These are phyloP conservation scores for Gynandropsis gynandra DNA, from an alignment of 345 rosid genomes.

Conservation along the genomic window DNA sequence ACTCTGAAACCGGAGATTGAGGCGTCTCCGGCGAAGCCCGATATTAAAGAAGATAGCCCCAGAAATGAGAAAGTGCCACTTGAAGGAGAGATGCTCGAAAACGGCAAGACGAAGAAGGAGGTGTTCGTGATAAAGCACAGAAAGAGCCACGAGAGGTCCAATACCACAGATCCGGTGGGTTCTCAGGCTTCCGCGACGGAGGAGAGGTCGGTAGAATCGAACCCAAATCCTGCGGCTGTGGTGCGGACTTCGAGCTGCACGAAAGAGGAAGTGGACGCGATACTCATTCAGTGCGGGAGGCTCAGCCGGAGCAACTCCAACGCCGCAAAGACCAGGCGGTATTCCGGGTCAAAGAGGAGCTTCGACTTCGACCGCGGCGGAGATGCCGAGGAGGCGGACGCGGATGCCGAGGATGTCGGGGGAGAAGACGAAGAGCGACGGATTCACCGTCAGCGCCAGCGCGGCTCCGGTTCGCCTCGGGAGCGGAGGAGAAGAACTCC, in stretches of 20 bases:
- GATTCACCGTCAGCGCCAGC: conserved; percentile 47
- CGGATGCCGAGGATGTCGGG: conserved; percentile 29
- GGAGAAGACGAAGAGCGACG: conserved; percentile 34
- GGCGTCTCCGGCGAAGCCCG: conserved; percentile 3
- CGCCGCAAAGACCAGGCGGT: conserved; percentile 38
- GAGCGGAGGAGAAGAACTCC: conserved; percentile 87
- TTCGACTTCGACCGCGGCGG: conserved; percentile 53
- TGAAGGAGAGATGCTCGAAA: neutral
- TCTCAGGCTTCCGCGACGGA: conserved; percentile 21
- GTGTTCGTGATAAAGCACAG: conserved; percentile 77
- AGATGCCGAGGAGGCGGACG: conserved; percentile 19
- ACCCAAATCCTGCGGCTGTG: conserved; percentile 1
- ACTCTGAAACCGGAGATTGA: conserved; percentile 13
- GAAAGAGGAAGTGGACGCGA: conserved; percentile 82
- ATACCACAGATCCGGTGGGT: conserved; percentile 28
- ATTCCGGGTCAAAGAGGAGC: conserved; percentile 90
- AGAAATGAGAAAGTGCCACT: neutral
- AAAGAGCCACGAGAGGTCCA: conserved; percentile 60
- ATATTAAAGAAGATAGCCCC: conserved; percentile 9
- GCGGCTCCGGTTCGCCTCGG: conserved; percentile 40
- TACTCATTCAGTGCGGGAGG: conserved; percentile 87
- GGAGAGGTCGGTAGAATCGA: conserved; percentile 19
- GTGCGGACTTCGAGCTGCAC: conserved; percentile 53
- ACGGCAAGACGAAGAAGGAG: conserved; percentile 39
- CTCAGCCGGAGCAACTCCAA: conserved; percentile 80